Evolutionary conservation across 106 monocot species (phyloP).

Genomic region (Phalaenopsis aphrodite): DNA sequence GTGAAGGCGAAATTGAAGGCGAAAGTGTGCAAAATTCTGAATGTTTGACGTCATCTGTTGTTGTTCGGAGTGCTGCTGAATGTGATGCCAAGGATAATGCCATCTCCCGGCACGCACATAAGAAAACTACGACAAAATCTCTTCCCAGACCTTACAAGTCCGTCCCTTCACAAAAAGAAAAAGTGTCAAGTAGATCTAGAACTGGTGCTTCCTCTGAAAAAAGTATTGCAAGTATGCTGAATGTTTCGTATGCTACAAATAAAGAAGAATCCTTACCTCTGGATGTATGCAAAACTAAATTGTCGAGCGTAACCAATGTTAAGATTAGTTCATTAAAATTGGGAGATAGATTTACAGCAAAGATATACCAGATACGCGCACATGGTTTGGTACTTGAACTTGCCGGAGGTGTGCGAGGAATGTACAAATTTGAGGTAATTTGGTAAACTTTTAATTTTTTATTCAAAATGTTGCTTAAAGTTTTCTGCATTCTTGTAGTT

Average conservation of each 20-base stretch:
- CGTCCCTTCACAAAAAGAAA: background rate
- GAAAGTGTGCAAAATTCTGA: slow-evolving; percentile 14
- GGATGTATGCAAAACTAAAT: background rate
- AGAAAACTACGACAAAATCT: slow-evolving; percentile 30
- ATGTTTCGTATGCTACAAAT: too few relatives aligned
- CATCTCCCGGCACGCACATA: background rate
- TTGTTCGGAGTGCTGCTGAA: slow-evolving; percentile 69
- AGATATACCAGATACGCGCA: slow-evolving; percentile 61
- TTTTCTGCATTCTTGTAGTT: too few relatives aligned
- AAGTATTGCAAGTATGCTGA: slow-evolving; percentile 1
- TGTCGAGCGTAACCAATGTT: too few relatives aligned
- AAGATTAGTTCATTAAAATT: slow-evolving; percentile 27
- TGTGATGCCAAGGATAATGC: slow-evolving; percentile 47
- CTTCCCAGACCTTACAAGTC: slow-evolving; percentile 38
- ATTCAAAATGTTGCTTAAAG: too few relatives aligned
- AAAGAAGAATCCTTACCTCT: background rate
- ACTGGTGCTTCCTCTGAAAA: slow-evolving; percentile 4
- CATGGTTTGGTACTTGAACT: slow-evolving; percentile 86
- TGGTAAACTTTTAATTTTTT: background rate
- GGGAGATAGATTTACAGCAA: slow-evolving; percentile 64
- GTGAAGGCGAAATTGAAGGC: slow-evolving; percentile 4
- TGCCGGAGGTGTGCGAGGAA: slow-evolving; percentile 63
- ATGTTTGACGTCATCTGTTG: slow-evolving; percentile 39
- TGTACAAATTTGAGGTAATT: slow-evolving; percentile 90
- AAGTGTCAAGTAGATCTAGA: slow-evolving; percentile 3